Evolutionary conservation across 306 rosid species (phyloP).

Genomic region (Arachis stenosperma): DNA sequence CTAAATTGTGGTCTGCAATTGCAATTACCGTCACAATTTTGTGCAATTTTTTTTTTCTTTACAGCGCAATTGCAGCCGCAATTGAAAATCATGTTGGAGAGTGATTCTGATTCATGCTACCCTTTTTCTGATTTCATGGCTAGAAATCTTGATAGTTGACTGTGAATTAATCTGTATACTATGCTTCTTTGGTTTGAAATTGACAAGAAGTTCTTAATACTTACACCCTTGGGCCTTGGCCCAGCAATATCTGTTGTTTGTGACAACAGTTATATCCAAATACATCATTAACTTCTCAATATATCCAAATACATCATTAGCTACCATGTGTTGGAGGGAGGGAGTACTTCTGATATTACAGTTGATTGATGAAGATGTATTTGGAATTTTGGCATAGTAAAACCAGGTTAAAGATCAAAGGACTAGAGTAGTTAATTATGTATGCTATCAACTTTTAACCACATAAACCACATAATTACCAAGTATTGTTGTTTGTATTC

Average conservation of each 20-base stretch:
- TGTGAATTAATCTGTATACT: not conserved
- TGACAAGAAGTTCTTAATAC: not conserved
- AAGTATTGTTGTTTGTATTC: not conserved
- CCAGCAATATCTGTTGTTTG: no score
- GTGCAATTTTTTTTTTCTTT: no score
- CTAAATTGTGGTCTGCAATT: no score
- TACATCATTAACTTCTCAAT: no score
- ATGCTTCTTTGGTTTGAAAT: slow-evolving; percentile 14
- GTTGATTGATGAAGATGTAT: not conserved
- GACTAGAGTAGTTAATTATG: slow-evolving; percentile 1
- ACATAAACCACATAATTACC: not conserved
- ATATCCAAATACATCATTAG: no score
- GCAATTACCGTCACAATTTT: no score
- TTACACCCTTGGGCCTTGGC: not conserved
- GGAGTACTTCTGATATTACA: not conserved
- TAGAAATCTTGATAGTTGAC: not conserved
- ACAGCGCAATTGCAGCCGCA: no score
- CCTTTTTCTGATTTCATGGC: slow-evolving; percentile 1
- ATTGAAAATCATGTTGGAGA: no score
- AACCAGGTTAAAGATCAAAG: not conserved
- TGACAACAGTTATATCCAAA: no score
- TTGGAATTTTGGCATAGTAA: not conserved
- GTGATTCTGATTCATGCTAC: not conserved
- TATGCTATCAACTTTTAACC: slow-evolving; percentile 14
- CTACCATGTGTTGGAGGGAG: no score